Conservation (phyloP, 2,329 filamentous ascomycete genomes). For the Ascochyta koolunga region DNA sequence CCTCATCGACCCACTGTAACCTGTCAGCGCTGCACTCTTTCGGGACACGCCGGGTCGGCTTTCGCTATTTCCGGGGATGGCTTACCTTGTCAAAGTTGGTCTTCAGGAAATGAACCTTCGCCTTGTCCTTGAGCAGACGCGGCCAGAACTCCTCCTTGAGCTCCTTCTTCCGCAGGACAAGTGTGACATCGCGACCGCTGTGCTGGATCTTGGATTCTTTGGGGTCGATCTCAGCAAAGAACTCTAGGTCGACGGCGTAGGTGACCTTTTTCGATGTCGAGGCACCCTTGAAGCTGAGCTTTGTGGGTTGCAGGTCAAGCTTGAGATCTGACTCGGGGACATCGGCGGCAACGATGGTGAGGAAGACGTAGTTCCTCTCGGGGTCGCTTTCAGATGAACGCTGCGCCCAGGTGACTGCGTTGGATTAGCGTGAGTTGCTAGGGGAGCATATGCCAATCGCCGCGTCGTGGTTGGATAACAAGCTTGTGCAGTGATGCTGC, state of each 20-base stretch:
- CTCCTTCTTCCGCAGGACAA: constrained; percentile 97
- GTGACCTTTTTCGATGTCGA: constrained; percentile 83
- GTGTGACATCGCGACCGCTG: constrained; percentile 83
- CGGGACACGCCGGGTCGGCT: background rate
- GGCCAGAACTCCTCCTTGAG: constrained; percentile 95
- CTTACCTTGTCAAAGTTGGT: constrained; percentile 95
- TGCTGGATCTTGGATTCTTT: constrained; percentile 85
- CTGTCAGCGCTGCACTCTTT: constrained; percentile 27
- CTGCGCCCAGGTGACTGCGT: constrained; percentile 93
- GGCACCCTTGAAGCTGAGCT: constrained; percentile 80
- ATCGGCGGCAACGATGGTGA: constrained; percentile 89
- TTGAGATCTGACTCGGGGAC: constrained; percentile 76
- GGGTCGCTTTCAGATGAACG: constrained; percentile 82
- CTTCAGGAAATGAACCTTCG: constrained; percentile 95
- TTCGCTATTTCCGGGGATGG: background rate
- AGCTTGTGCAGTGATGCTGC: constrained; percentile 2
- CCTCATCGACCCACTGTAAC: constrained; percentile 86
- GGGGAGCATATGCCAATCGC: background rate
- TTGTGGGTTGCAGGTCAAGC: constrained; percentile 79
- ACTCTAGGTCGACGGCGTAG: constrained; percentile 84
- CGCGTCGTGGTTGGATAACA: background rate
- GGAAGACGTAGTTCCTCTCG: constrained; percentile 91
- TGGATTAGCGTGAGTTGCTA: constrained; percentile 26
- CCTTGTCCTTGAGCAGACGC: constrained; percentile 84
- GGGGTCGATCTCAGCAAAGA: constrained; percentile 90